Evolutionary conservation across 345 rosid species (phyloP).

Genomic region (Leavenworthia alabamica): DNA sequence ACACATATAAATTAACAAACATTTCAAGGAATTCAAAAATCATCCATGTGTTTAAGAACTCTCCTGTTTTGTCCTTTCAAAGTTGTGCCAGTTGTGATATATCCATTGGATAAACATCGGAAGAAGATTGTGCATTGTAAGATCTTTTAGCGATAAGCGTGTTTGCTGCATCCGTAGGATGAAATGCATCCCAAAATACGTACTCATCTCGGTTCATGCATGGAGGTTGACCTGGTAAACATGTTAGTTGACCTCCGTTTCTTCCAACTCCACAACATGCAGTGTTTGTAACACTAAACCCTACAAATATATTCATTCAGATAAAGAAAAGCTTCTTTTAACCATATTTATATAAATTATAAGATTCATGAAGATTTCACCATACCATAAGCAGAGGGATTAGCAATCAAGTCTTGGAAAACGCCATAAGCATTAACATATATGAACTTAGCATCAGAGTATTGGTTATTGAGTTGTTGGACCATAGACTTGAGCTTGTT

Average conservation of each 20-base stretch:
- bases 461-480: constrained; percentile 47
- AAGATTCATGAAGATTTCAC: neutral
- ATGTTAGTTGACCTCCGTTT: constrained; percentile 65
- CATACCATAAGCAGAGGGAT: constrained; percentile 47
- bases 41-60: neutral
- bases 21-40: neutral
- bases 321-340: neutral
- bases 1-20: constrained; percentile 1
- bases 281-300: constrained; percentile 41
- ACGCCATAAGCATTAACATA: constrained; percentile 69
- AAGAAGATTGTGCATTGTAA: constrained; percentile 37
- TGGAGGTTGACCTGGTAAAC: constrained; percentile 53
- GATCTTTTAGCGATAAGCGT: constrained; percentile 42
- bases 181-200: constrained; percentile 73
- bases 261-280: constrained; percentile 76
- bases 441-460: constrained; percentile 50
- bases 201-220: constrained; percentile 46
- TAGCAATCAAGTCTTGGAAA: constrained; percentile 51
- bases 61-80: neutral
- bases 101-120: constrained; percentile 51
- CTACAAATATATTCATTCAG: constrained; percentile 22
- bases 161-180: constrained; percentile 56
- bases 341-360: too few species aligned
- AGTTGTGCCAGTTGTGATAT: constrained; percentile 32
- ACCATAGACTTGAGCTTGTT: constrained; percentile 60